Evolutionary conservation across 495 filamentous ascomycete species (phyloP).

Genomic region (Staphylotrichum longicolle): DNA sequence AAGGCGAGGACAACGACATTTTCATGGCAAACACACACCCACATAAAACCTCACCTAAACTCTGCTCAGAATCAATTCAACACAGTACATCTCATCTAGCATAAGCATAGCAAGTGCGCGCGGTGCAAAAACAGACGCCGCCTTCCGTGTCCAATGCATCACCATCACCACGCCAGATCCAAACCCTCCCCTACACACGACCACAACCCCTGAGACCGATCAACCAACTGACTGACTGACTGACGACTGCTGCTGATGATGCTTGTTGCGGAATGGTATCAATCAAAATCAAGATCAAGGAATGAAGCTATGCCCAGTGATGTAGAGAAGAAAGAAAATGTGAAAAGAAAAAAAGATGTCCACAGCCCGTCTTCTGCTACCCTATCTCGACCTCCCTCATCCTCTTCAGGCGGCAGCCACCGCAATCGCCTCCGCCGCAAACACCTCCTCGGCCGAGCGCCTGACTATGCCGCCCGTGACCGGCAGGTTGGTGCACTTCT

Average conservation of each 20-base stretch:
- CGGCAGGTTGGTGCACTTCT: conserved; percentile 75
- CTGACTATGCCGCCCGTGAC: conserved; percentile 95
- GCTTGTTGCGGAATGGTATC: conserved; percentile 23
- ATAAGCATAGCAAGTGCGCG: too few relatives aligned
- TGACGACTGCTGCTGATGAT: background rate
- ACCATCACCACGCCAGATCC: background rate
- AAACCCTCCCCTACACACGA: background rate
- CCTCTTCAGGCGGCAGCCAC: conserved; percentile 7
- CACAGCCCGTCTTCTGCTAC: too few relatives aligned
- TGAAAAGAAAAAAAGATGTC: conserved; percentile 9
- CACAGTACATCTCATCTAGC: too few relatives aligned
- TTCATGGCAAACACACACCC: too few relatives aligned
- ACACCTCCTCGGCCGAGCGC: conserved; percentile 67
- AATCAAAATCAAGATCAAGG: background rate
- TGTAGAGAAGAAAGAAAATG: background rate
- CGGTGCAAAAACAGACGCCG: background rate
- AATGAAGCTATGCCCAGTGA: background rate
- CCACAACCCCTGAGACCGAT: background rate
- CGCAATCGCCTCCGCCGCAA: conserved; percentile 31
- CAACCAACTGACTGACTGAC: background rate
- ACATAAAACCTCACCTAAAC: too few relatives aligned
- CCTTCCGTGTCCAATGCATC: conserved; percentile 1
- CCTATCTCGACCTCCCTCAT: too few relatives aligned
- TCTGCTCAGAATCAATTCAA: too few relatives aligned
- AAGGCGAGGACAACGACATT: too few relatives aligned